These are phyloP conservation scores for Remersonia thermophila DNA, from an alignment of 2,329 filamentous ascomycete species.

Conservation along the genomic window DNA sequence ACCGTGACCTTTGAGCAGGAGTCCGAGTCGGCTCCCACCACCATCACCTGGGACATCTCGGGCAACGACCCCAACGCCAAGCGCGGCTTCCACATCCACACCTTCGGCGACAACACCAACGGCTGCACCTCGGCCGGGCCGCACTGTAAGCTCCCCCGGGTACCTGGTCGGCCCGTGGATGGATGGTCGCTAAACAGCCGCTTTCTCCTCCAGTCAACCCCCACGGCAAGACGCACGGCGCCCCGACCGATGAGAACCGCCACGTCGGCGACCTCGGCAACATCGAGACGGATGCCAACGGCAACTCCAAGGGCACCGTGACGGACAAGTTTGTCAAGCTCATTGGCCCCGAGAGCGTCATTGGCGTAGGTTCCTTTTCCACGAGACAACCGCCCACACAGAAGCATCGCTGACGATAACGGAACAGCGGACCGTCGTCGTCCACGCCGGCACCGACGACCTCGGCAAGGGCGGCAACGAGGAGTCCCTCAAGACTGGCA, in stretches of 20 bases:
- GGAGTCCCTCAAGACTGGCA: slow-evolving; percentile 97
- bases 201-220: slow-evolving; percentile 65
- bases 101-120: slow-evolving; percentile 99
- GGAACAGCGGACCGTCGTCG: slow-evolving; percentile 74
- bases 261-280: slow-evolving; percentile 98
- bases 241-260: slow-evolving; percentile 67
- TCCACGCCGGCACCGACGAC: slow-evolving; percentile 92
- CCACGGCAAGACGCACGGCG: slow-evolving; percentile 81
- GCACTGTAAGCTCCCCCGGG: slow-evolving; percentile 64
- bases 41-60: slow-evolving; percentile 80
- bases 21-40: slow-evolving; percentile 69
- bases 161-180: no score
- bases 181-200: slow-evolving; percentile 3
- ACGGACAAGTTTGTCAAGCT: slow-evolving; percentile 82
- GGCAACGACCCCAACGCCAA: slow-evolving; percentile 90
- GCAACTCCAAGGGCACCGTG: slow-evolving; percentile 72
- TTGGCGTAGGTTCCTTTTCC: slow-evolving; percentile 54
- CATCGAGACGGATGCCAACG: slow-evolving; percentile 87
- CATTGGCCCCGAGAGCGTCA: slow-evolving; percentile 87
- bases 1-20: slow-evolving; percentile 93
- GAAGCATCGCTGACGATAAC: not conserved
- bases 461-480: slow-evolving; percentile 84
- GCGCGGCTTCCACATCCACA: slow-evolving; percentile 97
- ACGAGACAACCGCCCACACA: not conserved
- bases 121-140: slow-evolving; percentile 96